Evolutionary conservation across 2,329 filamentous ascomycete genomes (phyloP).

Genomic region (Phialemoniopsis sp.): DNA sequence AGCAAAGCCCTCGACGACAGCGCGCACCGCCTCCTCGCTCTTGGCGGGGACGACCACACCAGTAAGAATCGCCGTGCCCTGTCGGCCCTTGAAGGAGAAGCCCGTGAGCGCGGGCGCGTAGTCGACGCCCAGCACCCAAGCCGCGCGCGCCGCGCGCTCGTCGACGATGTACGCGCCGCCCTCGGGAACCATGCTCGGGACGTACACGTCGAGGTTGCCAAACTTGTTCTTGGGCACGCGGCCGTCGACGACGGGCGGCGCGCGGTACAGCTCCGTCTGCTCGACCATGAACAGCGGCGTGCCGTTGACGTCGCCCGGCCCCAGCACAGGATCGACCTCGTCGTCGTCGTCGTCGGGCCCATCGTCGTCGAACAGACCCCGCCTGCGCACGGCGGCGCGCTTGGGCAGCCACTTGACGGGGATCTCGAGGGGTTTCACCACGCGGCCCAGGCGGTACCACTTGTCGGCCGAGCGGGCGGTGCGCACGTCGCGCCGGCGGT

Average conservation of each 20-base stretch:
- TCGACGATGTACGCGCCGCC: slow-evolving; percentile 71
- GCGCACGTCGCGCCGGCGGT: slow-evolving; percentile 76
- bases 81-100: slow-evolving; percentile 80
- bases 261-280: slow-evolving; percentile 69
- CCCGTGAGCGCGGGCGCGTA: slow-evolving; percentile 87
- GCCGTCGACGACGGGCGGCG: slow-evolving; percentile 72
- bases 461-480: slow-evolving; percentile 74
- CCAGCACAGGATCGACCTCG: slow-evolving; percentile 37
- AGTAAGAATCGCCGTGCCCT: slow-evolving; percentile 77
- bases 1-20: slow-evolving; percentile 63
- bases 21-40: slow-evolving; percentile 66
- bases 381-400: slow-evolving; percentile 26
- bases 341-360: slow-evolving; percentile 33
- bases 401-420: slow-evolving; percentile 71
- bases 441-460: slow-evolving; percentile 85
- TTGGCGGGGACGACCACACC: slow-evolving; percentile 75
- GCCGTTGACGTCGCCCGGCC: slow-evolving; percentile 29
- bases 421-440: slow-evolving; percentile 74
- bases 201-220: slow-evolving; percentile 91
- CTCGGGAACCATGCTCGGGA: slow-evolving; percentile 82
- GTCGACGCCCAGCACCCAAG: slow-evolving; percentile 72
- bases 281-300: slow-evolving; percentile 57
- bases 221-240: slow-evolving; percentile 85
- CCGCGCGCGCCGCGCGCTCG: slow-evolving; percentile 63
- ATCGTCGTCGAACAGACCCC: slow-evolving; percentile 5